These are phyloP conservation scores for Plasmopara viticola DNA, from an alignment of 352 stramenopile genomes.

Conservation along the genomic window DNA sequence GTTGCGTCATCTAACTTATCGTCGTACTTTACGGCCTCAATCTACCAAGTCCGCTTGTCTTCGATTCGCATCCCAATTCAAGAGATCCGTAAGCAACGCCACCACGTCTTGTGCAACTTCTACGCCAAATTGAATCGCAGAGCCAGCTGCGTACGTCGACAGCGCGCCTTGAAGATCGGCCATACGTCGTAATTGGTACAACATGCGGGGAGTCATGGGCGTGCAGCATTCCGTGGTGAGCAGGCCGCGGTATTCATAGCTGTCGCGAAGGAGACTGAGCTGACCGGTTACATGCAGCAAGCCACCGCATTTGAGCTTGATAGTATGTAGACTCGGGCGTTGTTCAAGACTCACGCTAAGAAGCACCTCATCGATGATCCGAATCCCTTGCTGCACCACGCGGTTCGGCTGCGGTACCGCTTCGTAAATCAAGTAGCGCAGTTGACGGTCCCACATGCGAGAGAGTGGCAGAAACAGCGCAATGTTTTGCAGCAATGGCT, in stretches of 20 bases:
- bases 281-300: constrained; percentile 47
- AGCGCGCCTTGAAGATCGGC: constrained; percentile 77
- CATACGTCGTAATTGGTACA: constrained; percentile 60
- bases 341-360: constrained; percentile 66
- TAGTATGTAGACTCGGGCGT: constrained; percentile 38
- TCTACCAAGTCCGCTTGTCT: constrained; percentile 46
- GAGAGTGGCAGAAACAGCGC: constrained; percentile 67
- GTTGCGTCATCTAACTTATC: constrained; percentile 22
- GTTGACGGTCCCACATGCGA: constrained; percentile 70
- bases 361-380: constrained; percentile 79
- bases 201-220: constrained; percentile 45
- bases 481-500: constrained; percentile 77
- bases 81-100: constrained; percentile 50
- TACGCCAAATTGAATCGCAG: constrained; percentile 70
- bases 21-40: constrained; percentile 9
- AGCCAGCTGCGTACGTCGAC: constrained; percentile 45
- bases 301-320: constrained; percentile 40
- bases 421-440: constrained; percentile 77
- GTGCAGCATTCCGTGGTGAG: constrained; percentile 50
- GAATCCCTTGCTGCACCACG: constrained; percentile 74
- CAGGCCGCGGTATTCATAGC: constrained; percentile 44
- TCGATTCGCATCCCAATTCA: constrained; percentile 58
- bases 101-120: constrained; percentile 80
- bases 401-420: constrained; percentile 61
- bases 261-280: constrained; percentile 68